A percentile compares a stretch with the other conserved stretches of the same genome.
Conservation (phyloP, 164 flowering plant genomes). For the Magnolia kwangsiensis region DNA sequence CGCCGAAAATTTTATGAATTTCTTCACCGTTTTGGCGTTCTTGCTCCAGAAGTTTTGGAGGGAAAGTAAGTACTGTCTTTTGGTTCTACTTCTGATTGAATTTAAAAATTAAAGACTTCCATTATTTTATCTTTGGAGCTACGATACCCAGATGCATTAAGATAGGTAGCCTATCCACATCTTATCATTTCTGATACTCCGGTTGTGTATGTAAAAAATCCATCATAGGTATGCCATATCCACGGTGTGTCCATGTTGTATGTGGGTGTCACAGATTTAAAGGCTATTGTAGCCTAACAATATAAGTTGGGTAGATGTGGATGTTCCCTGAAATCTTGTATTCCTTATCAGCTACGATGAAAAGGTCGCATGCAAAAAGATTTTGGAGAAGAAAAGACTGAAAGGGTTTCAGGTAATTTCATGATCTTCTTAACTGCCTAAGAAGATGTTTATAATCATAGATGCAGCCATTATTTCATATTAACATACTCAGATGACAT, state of each 20-base stretch:
- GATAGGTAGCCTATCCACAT: neutral
- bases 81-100: neutral
- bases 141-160: neutral
- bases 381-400: constrained; percentile 64
- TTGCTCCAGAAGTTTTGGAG: constrained; percentile 62
- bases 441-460: neutral
- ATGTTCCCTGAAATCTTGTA: constrained; percentile 5
- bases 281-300: neutral
- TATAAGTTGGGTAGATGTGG: neutral
- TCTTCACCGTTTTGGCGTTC: constrained; percentile 56
- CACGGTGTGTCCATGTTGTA: neutral
- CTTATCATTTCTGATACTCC: neutral
- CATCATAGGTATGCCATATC: neutral
- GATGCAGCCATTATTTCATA: neutral
- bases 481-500: neutral
- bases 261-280: neutral
- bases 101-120: neutral
- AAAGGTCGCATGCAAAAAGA: constrained; percentile 61
- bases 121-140: neutral
- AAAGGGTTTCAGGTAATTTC: constrained; percentile 68
- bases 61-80: constrained; percentile 42
- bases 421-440: neutral
- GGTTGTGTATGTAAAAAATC: neutral
- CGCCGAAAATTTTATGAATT: constrained; percentile 69
- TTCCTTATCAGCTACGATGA: constrained; percentile 61